Evolutionary conservation across 2,329 filamentous ascomycete genomes (phyloP).

Genomic region (Pyrenophora graminea): DNA sequence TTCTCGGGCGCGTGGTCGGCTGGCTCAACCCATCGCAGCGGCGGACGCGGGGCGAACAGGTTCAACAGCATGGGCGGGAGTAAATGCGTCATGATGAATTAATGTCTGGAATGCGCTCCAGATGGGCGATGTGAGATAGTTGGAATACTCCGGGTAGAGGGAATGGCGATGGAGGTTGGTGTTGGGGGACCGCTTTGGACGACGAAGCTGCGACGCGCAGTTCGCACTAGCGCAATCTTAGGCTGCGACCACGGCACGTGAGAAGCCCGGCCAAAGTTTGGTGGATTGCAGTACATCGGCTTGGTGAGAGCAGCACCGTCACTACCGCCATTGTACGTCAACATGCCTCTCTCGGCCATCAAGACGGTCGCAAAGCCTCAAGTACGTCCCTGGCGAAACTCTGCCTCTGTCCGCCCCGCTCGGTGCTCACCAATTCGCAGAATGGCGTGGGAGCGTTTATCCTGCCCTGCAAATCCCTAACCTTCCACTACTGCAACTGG

Average conservation of each 20-base stretch:
- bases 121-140: conserved; percentile 38
- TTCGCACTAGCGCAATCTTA: conserved; percentile 29
- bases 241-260: conserved; percentile 33
- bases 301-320: conserved; percentile 6
- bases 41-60: conserved; percentile 92
- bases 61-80: conserved; percentile 89
- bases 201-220: conserved; percentile 23
- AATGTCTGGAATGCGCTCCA: conserved; percentile 43
- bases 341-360: conserved; percentile 56
- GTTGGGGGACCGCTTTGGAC: conserved; percentile 6
- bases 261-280: conserved; percentile 26
- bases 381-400: conserved; percentile 47
- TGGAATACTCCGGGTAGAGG: conserved; percentile 18
- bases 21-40: conserved; percentile 85
- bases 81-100: conserved; percentile 82
- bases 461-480: conserved; percentile 92
- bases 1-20: conserved; percentile 82
- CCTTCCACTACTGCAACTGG: conserved; percentile 97
- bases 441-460: conserved; percentile 98
- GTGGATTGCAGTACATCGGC: not conserved
- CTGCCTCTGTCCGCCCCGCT: not conserved
- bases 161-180: conserved; percentile 25
- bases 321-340: conserved; percentile 25
- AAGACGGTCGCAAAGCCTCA: conserved; percentile 60
- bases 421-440: conserved; percentile 53